Evolutionary conservation across 805 yeast species (phyloP), one percentile per base, ranked within the genome.

Genomic region (Clavispora phyllophila): DNA sequence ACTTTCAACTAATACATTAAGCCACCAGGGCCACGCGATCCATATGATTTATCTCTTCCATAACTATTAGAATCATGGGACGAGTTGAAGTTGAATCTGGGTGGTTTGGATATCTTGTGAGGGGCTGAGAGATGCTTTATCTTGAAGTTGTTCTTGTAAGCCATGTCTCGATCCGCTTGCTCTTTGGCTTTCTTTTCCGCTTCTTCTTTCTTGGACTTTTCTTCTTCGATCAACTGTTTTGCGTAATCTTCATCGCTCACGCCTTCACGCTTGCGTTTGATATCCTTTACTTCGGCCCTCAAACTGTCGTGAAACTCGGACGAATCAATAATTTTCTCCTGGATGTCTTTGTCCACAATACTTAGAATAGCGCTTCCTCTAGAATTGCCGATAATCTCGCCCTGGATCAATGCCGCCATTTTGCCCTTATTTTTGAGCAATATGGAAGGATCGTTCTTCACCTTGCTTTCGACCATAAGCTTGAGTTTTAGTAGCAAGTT

Each of bases 361-460:
- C 65, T 61, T 22, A 70, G 50, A 15, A 70, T 49, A n/a, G 62
- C 47, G 31, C 46, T 43, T 10, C 53, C 54, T 5, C 50, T 35
- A 9, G 52, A 23, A 18, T 44, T 42, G 46, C 55, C 54, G 41
- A 74, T 65, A 36, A 76, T 66, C 27, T 72, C 74, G 2, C 81
- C 78, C 49, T 76, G 81, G 2, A 77, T 70, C 44, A 76, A 54
- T 0, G 81, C 81, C 0, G 72, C 73, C 54, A 73, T 62, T 37
- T 69, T 73, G 2, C 79, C 81, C 41, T 66, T 72, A 55, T 76
- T 77, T 51, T 74, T 66, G 48, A 65, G 56, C 17, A 77, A 54
- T 14, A 77, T 65, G 15, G 66, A 56, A 1, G 81, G 81, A 48
- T 77, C 79, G 27, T 67, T 61, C 36, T 66, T 62, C 19, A 76